phyloP scores from a whole-genome alignment of 1,284 basidiomycete species.

The Moesziomyces globuligerus region DNA sequence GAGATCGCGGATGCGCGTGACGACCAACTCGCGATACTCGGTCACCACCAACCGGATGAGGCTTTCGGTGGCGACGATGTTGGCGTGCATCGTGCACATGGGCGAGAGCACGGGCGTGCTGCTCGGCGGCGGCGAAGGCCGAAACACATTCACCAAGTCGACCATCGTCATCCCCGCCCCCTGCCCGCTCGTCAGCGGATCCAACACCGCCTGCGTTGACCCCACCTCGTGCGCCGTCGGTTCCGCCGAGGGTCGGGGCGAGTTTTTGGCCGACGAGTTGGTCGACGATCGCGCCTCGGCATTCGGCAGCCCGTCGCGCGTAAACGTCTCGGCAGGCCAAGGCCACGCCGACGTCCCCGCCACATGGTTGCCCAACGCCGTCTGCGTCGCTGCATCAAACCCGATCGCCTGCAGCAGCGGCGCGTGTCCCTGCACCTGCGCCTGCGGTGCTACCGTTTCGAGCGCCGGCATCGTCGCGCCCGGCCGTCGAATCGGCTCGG shows the following conservation, averaged over 20 bases:
- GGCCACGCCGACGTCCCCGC: conserved; percentile 32
- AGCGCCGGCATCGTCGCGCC: conserved; percentile 24
- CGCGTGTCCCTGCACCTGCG: conserved; percentile 11
- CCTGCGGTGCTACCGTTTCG: conserved; percentile 10
- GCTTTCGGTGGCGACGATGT: conserved; percentile 51
- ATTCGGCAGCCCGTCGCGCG: conserved; percentile 32
- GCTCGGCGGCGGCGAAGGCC: conserved; percentile 32
- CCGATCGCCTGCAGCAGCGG: conserved; percentile 41
- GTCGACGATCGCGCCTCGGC: conserved; percentile 19
- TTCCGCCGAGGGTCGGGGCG: conserved; percentile 6
- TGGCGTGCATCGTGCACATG: conserved; percentile 56
- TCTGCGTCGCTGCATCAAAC: conserved; percentile 29
- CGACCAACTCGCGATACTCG: conserved; percentile 46
- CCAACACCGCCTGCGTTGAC: conserved; percentile 15
- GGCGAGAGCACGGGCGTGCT: conserved; percentile 38
- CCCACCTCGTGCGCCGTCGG: conserved; percentile 1
- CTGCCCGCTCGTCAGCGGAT: neutral
- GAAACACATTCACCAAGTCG: conserved; percentile 46
- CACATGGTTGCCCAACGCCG: conserved; percentile 30
- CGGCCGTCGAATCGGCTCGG: conserved; percentile 17
- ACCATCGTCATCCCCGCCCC: conserved; percentile 12
- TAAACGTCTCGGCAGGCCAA: conserved; percentile 47
- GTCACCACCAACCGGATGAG: conserved; percentile 50
- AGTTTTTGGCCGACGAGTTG: conserved; percentile 20
- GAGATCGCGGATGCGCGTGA: conserved; percentile 22